Conservation (phyloP, 2,329 filamentous ascomycete genomes). For the Botrytis aclada region DNA sequence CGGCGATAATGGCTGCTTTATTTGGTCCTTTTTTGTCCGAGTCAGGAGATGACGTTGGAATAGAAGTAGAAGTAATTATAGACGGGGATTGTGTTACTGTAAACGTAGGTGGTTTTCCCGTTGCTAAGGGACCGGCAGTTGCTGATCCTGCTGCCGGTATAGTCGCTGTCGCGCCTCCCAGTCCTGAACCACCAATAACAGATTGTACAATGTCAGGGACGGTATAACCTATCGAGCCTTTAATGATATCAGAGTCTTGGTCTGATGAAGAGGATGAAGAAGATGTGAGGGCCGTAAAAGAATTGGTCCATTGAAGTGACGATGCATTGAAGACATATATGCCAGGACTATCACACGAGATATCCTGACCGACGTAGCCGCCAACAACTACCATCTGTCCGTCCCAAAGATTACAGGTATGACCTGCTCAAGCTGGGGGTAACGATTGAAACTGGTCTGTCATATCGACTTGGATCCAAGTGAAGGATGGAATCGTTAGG, state of each 20-base stretch:
- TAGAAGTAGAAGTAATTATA: conserved; percentile 50
- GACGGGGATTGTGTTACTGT: conserved; percentile 58
- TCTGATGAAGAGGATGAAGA: conserved; percentile 38
- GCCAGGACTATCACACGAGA: conserved; percentile 64
- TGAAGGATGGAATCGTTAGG: conserved; percentile 68
- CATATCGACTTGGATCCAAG: conserved; percentile 65
- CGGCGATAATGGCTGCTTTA: conserved; percentile 46
- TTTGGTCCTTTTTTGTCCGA: conserved; percentile 31
- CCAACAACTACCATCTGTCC: conserved; percentile 69
- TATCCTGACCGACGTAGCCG: conserved; percentile 61
- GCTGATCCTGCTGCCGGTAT: conserved; percentile 59
- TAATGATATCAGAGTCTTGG: conserved; percentile 43
- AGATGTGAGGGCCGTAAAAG: conserved; percentile 56
- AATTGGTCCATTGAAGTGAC: conserved; percentile 58
- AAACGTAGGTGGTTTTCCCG: conserved; percentile 66
- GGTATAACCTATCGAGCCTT: conserved; percentile 60
- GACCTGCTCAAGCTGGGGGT: conserved; percentile 58
- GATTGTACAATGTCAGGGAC: conserved; percentile 62
- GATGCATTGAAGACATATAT: conserved; percentile 73
- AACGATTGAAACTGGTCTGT: conserved; percentile 50
- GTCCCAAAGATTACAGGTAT: conserved; percentile 67
- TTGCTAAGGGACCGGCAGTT: conserved; percentile 67
- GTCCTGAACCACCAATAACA: conserved; percentile 58
- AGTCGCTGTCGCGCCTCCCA: conserved; percentile 64
- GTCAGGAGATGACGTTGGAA: conserved; percentile 27